Evolutionary conservation across 1,284 basidiomycete genomes (phyloP), one percentile per base, ranked within the genome.

Genomic region (Fomitopsis pinicola): DNA sequence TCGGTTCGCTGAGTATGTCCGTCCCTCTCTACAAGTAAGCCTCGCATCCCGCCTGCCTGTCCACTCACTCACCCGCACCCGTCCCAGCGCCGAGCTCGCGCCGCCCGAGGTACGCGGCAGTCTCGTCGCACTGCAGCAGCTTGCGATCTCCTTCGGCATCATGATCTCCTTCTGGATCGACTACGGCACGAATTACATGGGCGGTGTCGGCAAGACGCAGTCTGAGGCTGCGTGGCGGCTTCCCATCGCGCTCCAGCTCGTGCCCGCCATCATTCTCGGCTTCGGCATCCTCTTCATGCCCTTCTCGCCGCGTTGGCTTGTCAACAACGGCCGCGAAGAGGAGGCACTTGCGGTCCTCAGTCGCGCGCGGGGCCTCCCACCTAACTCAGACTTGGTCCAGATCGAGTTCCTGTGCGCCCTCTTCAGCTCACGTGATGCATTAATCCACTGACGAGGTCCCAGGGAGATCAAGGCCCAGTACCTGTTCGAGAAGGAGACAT

Each of bases 51-150:
- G 50, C 10, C 30, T 28, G 26, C 17, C 35, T 52, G 10, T n/a
- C 54, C 45, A 19, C 9, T 38, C 15, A 53, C 36, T 62, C 22
- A 62, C 38, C 19, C 5, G 19, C 22, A 62, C 38, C 19, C 7
- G 19, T 9, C 36, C 28, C 52, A 79, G 79, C 68, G 82, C 84
- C 50, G 85, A 87, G 73, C 82, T 93, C 50, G 87, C 89, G 1
- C 90, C 91, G 22, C 89, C 91, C 2, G 91, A 93, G 74, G 89
- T 94, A 26, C 85, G 92, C 65, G 92, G 92, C 8, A 88, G 88
- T 67, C 78, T 94, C 42, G 91, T 94, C 48, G 89, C 89, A 3
- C 81, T 94, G 14, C 91, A 94, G 71, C 92, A 94, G 69, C 78
- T 93, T 12, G 86, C 88, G 4, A 93, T 93, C 70, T 89, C 89